Percentiles rank a stretch among this genome's conserved stretches.
These are phyloP conservation scores for Microstegium vimineum DNA, from an alignment of 176 grass and related monocot species.

Conservation along the genomic window DNA sequence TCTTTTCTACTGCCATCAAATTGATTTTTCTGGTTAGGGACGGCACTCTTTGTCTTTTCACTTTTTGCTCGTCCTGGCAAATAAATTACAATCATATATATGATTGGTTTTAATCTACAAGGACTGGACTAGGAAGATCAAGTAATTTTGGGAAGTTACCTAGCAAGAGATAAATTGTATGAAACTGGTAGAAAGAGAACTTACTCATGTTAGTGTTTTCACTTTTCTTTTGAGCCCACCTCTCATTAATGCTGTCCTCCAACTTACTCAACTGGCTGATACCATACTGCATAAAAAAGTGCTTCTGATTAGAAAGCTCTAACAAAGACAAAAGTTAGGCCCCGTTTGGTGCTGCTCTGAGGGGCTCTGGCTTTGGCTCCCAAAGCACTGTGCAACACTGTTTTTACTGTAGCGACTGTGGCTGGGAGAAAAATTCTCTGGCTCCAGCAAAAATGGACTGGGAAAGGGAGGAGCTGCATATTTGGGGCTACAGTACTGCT, in stretches of 20 bases:
- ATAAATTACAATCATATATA: slow-evolving; percentile 30
- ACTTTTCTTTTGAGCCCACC: slow-evolving; percentile 74
- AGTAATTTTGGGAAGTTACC: slow-evolving; percentile 16
- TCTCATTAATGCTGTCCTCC: slow-evolving; percentile 96
- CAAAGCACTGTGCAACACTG: not conserved
- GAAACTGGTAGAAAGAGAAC: slow-evolving; percentile 22
- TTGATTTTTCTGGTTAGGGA: slow-evolving; percentile 64
- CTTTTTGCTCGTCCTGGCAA: slow-evolving; percentile 60
- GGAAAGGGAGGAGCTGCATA: not conserved
- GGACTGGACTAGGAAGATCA: slow-evolving; percentile 3
- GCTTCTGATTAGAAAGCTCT: slow-evolving; percentile 33
- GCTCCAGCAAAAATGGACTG: not conserved
- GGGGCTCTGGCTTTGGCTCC: not conserved
- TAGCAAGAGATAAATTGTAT: slow-evolving; percentile 25
- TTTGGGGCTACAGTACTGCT: not conserved
- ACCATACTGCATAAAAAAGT: slow-evolving; percentile 68
- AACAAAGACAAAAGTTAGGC: not conserved
- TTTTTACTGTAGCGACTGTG: not conserved
- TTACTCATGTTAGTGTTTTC: slow-evolving; percentile 72
- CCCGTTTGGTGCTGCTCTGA: not conserved
- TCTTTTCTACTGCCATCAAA: slow-evolving; percentile 97
- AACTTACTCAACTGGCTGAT: slow-evolving; percentile 84
- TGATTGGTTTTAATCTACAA: slow-evolving; percentile 6
- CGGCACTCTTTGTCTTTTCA: slow-evolving; percentile 57
- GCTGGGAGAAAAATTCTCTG: not conserved